Evolutionary conservation across 2,329 filamentous ascomycete species (phyloP).

Genomic region (Domatiomyces catenatus): DNA sequence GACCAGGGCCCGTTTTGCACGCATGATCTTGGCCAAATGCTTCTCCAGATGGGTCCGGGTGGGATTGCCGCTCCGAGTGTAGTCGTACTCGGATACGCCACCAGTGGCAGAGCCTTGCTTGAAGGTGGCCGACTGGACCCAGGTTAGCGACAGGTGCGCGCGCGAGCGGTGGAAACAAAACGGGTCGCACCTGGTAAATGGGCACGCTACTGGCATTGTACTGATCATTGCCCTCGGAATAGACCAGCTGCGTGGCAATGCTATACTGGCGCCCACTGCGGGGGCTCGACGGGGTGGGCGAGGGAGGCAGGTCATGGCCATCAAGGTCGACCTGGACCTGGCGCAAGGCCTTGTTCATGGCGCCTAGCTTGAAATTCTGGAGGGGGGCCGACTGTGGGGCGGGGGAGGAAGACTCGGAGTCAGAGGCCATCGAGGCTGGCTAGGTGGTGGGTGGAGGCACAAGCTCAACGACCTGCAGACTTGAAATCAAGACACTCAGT

Average conservation of each 20-base stretch:
- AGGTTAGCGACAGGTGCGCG: slow-evolving; percentile 1
- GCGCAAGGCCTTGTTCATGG: slow-evolving; percentile 36
- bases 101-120: slow-evolving; percentile 62
- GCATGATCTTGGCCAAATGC: slow-evolving; percentile 98
- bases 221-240: slow-evolving; percentile 89
- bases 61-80: slow-evolving; percentile 93
- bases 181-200: slow-evolving; percentile 60
- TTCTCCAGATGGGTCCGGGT: slow-evolving; percentile 91
- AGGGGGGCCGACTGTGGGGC: slow-evolving; percentile 10
- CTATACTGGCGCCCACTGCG: slow-evolving; percentile 76
- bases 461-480: slow-evolving; percentile 17
- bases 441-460: slow-evolving; percentile 11
- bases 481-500: slow-evolving; percentile 16
- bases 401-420: slow-evolving; percentile 15
- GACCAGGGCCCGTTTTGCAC: slow-evolving; percentile 73
- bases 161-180: background rate
- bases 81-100: slow-evolving; percentile 83
- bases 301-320: slow-evolving; percentile 74
- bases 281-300: slow-evolving; percentile 83
- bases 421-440: slow-evolving; percentile 14
- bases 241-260: slow-evolving; percentile 88
- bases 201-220: slow-evolving; percentile 93
- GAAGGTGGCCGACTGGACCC: slow-evolving; percentile 71
- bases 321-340: slow-evolving; percentile 52
- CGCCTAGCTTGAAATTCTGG: slow-evolving; percentile 19